phyloP scores from a whole-genome alignment of 208 protist genomes.

The Acanthamoeba sp. region DNA sequence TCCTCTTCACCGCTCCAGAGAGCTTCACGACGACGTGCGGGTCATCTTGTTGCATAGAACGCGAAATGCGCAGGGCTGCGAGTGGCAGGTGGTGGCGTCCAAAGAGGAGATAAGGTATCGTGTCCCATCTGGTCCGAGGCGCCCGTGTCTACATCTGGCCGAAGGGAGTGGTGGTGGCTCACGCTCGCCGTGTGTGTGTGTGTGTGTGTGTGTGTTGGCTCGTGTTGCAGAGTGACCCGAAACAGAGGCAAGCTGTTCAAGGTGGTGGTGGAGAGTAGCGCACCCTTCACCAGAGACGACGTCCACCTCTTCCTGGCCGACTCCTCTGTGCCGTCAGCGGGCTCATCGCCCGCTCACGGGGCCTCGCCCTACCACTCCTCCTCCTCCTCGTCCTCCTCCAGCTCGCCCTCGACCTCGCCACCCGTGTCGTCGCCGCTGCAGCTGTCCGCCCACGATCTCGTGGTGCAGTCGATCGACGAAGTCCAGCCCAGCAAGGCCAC shows the following conservation, averaged over 20 bases:
- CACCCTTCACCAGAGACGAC: constrained; percentile 12
- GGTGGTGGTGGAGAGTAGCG: constrained; percentile 2
- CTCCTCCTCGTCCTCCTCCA: constrained; percentile 35
- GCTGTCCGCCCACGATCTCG: constrained; percentile 17
- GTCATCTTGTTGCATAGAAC: constrained; percentile 42
- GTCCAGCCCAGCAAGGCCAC: constrained; percentile 3
- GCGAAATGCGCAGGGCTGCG: constrained; percentile 8
- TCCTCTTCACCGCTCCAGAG: not conserved
- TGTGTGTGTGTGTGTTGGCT: not conserved
- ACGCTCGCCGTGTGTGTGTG: not conserved
- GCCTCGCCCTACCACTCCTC: not conserved
- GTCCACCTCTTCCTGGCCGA: constrained; percentile 42
- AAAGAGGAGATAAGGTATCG: constrained; percentile 37
- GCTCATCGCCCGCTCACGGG: not conserved
- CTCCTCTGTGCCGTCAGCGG: not conserved
- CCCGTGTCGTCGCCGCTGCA: not conserved
- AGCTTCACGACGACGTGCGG: not conserved
- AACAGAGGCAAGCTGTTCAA: constrained; percentile 57
- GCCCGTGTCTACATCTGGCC: too few species aligned
- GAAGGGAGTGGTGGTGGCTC: too few species aligned
- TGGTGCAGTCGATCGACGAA: not conserved
- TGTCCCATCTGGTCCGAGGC: too few species aligned
- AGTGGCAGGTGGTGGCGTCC: constrained; percentile 25
- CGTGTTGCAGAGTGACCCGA: not conserved
- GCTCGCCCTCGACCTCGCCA: not conserved